Evolutionary conservation across 495 filamentous ascomycete genomes (phyloP).

Genomic region (Pyrenula aspistea): DNA sequence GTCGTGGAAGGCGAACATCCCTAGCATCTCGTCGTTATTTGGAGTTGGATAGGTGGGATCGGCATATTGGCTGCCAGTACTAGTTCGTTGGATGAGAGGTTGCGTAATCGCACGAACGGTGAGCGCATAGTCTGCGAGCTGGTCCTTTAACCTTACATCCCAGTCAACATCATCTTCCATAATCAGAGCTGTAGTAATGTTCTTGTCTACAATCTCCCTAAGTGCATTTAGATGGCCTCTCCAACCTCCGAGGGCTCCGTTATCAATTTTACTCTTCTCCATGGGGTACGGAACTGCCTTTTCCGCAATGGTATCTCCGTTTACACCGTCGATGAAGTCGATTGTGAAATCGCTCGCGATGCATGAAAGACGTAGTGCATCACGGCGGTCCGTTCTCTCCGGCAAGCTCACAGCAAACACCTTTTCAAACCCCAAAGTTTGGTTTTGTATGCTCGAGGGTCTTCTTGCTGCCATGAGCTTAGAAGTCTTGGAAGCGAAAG

Average conservation of each 20-base stretch:
- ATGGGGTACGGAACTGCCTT: slow-evolving; percentile 16
- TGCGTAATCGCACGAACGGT: slow-evolving; percentile 20
- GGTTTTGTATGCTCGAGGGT: neutral
- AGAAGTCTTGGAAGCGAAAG: too few relatives aligned
- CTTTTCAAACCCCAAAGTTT: slow-evolving; percentile 44
- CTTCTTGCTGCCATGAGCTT: slow-evolving; percentile 7
- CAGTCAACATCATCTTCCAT: slow-evolving; percentile 49
- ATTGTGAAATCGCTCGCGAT: slow-evolving; percentile 37
- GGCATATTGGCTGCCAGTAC: slow-evolving; percentile 8
- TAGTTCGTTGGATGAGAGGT: slow-evolving; percentile 5
- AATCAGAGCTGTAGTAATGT: slow-evolving; percentile 35
- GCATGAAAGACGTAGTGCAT: slow-evolving; percentile 43
- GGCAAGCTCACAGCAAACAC: slow-evolving; percentile 51
- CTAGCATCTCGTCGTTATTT: slow-evolving; percentile 1
- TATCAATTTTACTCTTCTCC: too few relatives aligned
- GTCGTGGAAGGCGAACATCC: slow-evolving; percentile 3
- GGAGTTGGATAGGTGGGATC: slow-evolving; percentile 1
- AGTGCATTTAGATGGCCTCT: slow-evolving; percentile 18
- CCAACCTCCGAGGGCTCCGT: slow-evolving; percentile 17
- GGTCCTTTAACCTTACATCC: slow-evolving; percentile 36
- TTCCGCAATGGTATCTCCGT: slow-evolving; percentile 26
- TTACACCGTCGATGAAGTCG: slow-evolving; percentile 41
- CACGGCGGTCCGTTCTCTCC: slow-evolving; percentile 47
- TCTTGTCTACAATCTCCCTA: slow-evolving; percentile 26
- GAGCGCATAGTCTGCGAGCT: slow-evolving; percentile 34